Evolutionary conservation across 495 filamentous ascomycete genomes (phyloP), one percentile per base, ranked within the genome.

Genomic region (Penicillium salamii): DNA sequence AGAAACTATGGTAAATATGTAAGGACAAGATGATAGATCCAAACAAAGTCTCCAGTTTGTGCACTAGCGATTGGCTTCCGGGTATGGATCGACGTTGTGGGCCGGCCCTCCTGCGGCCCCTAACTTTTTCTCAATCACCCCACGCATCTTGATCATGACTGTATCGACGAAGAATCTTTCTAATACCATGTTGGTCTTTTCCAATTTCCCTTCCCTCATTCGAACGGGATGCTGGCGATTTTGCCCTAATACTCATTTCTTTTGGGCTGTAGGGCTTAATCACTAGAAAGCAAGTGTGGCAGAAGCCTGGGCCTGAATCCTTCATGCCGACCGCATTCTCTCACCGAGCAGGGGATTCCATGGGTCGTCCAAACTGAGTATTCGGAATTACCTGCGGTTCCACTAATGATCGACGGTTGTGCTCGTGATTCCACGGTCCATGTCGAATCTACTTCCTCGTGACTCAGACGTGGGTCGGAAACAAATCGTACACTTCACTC

Each of bases 21-120:
- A 26, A n/a, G 23, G 38, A 41, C 38, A 28, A 42, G 20, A 42
- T 31, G 23, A 23, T 42, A 42, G 26, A 31, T 38, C 35, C 20
- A 38, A 38, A 20, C 35, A 29, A 29, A 29, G 40, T 42, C 24
- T 42, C 40, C 40, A 7, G 24, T 42, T 7, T 42, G 14, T 31
- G 24, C 14, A 32, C 24, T 31, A 31, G 26, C 24, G 24, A 42
- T 42, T 42, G 40, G 24, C 31, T 14, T n/a, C n/a, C n/a, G n/a
- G n/a, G n/a, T n/a, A n/a, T n/a, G n/a, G n/a, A n/a, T n/a, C n/a
- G n/a, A n/a, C n/a, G n/a, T n/a, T n/a, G n/a, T n/a, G n/a, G n/a
- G n/a, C n/a, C n/a, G n/a, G n/a, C n/a, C n/a, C 31, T 14, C 24
- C 24, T n/a, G 5, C 15, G 44, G 38, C 29, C 29, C 29, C 29